Percentiles rank a stretch among this genome's conserved stretches.
Conservation (phyloP, 192 early-diverging fungal genomes). For the Backusella australiensis region DNA sequence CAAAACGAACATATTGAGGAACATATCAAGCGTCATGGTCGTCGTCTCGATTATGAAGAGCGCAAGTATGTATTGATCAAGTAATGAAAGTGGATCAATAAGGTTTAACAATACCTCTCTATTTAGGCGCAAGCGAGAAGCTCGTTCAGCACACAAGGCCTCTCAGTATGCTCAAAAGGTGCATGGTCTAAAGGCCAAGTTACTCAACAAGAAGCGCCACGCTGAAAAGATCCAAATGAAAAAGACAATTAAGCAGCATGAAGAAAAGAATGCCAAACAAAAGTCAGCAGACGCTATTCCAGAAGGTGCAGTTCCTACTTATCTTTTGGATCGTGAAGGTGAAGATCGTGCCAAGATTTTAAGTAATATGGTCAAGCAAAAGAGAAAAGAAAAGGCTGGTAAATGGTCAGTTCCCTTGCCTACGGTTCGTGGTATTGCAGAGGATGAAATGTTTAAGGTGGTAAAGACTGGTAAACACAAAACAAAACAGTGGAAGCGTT, state of each 20-base stretch:
- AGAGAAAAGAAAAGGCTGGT: conserved; percentile 99
- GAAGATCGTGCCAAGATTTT: conserved; percentile 96
- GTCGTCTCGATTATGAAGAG: conserved; percentile 92
- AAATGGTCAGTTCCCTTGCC: conserved; percentile 98
- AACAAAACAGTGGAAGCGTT: conserved; percentile 96
- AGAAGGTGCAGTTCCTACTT: conserved; percentile 96
- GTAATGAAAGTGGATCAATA: not conserved
- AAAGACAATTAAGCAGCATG: conserved; percentile 99
- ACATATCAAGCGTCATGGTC: conserved; percentile 94
- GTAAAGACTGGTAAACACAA: conserved; percentile 92
- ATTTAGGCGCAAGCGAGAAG: conserved; percentile 89
- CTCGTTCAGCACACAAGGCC: conserved; percentile 88
- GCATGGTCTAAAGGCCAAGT: conserved; percentile 95
- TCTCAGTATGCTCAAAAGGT: conserved; percentile 96
- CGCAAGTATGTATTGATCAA: conserved; percentile 59
- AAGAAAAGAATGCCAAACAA: conserved; percentile 95
- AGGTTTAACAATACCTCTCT: not conserved
- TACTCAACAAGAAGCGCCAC: conserved; percentile 98
- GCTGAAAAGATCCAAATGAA: conserved; percentile 99
- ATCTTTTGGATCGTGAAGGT: conserved; percentile 97
- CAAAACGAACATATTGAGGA: conserved; percentile 99
- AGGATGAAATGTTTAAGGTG: conserved; percentile 99
- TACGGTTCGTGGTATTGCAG: conserved; percentile 97
- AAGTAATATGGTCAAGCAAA: conserved; percentile 99
- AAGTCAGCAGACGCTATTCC: conserved; percentile 88